phyloP scores from a whole-genome alignment of 257 asterid genomes.

The Avicennia marina region DNA sequence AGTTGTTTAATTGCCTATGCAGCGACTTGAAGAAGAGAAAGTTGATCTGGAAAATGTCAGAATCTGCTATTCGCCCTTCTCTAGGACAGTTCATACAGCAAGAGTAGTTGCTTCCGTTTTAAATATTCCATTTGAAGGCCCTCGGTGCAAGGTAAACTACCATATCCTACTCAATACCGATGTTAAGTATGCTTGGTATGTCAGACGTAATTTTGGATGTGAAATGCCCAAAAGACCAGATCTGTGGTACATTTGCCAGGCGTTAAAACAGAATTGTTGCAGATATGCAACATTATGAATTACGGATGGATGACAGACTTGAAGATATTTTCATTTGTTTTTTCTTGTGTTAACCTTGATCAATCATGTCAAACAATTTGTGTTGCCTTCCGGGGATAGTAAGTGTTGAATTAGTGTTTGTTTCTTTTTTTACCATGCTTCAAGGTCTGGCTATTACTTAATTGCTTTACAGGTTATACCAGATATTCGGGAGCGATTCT shows the following conservation, averaged over 20 bases:
- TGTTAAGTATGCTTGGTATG: neutral
- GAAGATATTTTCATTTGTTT: neutral
- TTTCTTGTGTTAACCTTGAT: neutral
- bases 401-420: neutral
- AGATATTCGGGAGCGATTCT: slow-evolving; percentile 77
- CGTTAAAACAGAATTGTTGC: neutral
- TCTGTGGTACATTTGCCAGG: neutral
- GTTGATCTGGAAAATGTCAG: slow-evolving; percentile 55
- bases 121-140: slow-evolving; percentile 63
- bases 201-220: slow-evolving; percentile 5
- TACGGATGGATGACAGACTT: no score
- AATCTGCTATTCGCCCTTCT: slow-evolving; percentile 91
- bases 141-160: slow-evolving; percentile 63
- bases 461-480: slow-evolving; percentile 44
- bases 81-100: slow-evolving; percentile 91
- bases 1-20: slow-evolving; percentile 16
- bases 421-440: slow-evolving; percentile 8
- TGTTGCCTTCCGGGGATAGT: neutral
- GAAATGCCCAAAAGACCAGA: slow-evolving; percentile 1
- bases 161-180: neutral
- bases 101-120: slow-evolving; percentile 67
- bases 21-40: slow-evolving; percentile 53
- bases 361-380: neutral
- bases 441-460: slow-evolving; percentile 11
- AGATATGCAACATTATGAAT: no score